Evolutionary conservation across 2,329 filamentous ascomycete genomes (phyloP), one percentile per base, ranked within the genome.

Genomic region (Zalaria sp.): DNA sequence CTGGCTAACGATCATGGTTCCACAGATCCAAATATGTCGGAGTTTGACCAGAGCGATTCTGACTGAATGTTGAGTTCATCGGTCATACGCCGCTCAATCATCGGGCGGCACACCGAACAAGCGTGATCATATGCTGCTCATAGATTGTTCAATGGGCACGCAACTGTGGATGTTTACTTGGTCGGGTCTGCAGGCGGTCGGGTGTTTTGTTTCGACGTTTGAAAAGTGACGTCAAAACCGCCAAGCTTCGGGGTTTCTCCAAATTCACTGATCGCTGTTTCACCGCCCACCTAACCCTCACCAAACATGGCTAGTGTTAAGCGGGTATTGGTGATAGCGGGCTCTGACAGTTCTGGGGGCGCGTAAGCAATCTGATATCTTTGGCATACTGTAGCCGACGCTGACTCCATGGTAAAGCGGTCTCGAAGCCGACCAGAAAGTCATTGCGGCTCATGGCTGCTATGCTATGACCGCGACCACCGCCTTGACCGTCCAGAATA

Each of bases 401-500:
- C 48, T 45, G 38, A 53, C 46, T n/a, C 43, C 41, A 34, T 8
- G 9, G 45, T 38, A 34, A 25, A 94, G 88, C 43, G 91, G 89
- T 40, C 76, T 98, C 29, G 89, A 98, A 62, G 91, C 89, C 34
- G 89, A 96, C 59, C 88, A 96, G 57, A 93, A 94, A 60, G 87
- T 93, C 46, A 81, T 94, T 46, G 83, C 87, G 36, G 85, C 84
- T 11, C 87, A 96, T 73, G 80, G 82, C 45, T 91, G 84, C 65
- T 96, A 96, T 69, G 87, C 86, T 45, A 93, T 95, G 79, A 95
- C 89, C 39, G 86, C 88, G 25, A 95, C 89, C 6, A 93, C 89
- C 9, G 89, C 89, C 18, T 67, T 98, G 56, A 98, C 91, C n/a
- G 88, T 86, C 10, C 91, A 96, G 57, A 94, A 96, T 62, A 98